Base-by-base conservation (phyloP, 768 basidiomycete genomes). In the Tulasnella sp. region DNA sequence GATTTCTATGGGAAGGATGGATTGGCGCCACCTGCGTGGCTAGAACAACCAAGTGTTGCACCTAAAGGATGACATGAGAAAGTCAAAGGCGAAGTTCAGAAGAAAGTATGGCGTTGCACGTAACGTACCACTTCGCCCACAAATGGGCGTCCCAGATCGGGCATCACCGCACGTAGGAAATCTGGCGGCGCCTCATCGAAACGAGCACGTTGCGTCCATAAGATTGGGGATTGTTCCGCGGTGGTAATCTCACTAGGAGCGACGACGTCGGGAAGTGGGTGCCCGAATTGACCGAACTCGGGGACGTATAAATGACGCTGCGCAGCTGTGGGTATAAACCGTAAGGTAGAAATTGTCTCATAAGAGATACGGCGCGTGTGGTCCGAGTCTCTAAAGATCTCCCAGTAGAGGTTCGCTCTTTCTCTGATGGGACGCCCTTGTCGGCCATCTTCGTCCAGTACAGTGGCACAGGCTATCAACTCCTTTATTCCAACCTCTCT, bases 201-300 rank as follows among this genome's bases (percentile, higher is more conserved):
- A 29, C 41, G 27, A 42, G 55, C 44, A 26, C 55, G 55, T 26
- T 56, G 55, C 11, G 55, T 56, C 55, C 55, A 56, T 3, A 26
- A 23, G 3, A 56, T 26, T 30, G 51, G 41, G 21, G 21, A 15
- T 4, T 38, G 51, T 10, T 53, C 51, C 34, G 26, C 30, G 21
- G 7, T 30, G 27, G 19, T 34, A 10, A 53, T 8, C n/a, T 53
- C 51, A 7, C 23, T 23, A 3, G 41, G 51, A 7, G 51, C 30
- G 10, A 53, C 51, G 3, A 53, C 29, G 21, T 30, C 32, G 4
- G 51, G 51, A 3, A 53, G 51, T 3, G 30, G 30, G 3, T 21
- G 21, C 1, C 27, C 51, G n/a, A 34, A 34, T n/a, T 10, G 51
- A 21, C 41, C 51, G 51, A 53, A 30, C 23, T 53, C 27, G 4